A percentile compares a stretch with the other conserved stretches of the same genome.
Evolutionary conservation across 441 rosid species (phyloP).

Genomic region (Flueggea neowawraea): DNA sequence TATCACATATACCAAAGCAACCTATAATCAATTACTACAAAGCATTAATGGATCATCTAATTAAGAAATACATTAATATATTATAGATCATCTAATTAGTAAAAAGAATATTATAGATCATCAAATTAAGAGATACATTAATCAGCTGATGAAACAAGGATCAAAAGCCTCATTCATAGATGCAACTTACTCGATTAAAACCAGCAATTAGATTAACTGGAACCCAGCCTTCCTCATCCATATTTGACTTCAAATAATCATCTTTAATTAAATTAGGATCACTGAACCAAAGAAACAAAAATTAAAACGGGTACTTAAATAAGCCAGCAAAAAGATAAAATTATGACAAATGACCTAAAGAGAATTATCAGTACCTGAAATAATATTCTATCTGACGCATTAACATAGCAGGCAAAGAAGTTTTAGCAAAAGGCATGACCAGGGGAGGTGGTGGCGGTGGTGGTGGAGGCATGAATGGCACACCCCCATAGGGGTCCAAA

Average conservation of each 20-base stretch:
- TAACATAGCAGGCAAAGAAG: constrained; percentile 46
- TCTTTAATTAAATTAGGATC: constrained; percentile 70
- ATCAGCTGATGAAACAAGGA: too few species aligned
- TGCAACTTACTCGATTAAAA: constrained; percentile 64
- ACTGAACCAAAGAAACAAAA: constrained; percentile 45
- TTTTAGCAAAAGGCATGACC: constrained; percentile 43
- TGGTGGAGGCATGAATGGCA: constrained; percentile 24
- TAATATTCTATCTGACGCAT: constrained; percentile 73
- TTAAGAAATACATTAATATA: too few species aligned
- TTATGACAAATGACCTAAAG: constrained; percentile 7
- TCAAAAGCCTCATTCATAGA: neutral
- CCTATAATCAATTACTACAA: too few species aligned
- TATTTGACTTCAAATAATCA: constrained; percentile 58
- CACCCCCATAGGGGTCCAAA: constrained; percentile 33
- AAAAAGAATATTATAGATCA: too few species aligned
- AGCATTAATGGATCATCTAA: too few species aligned
- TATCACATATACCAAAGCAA: too few species aligned
- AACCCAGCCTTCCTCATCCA: constrained; percentile 93
- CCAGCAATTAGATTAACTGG: constrained; percentile 65
- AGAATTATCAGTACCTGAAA: constrained; percentile 55
- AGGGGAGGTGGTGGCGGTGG: constrained; percentile 35
- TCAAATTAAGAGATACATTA: too few species aligned
- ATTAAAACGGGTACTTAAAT: constrained; percentile 21
- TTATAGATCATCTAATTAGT: too few species aligned
- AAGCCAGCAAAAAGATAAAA: constrained; percentile 1